A percentile compares a stretch with the other conserved stretches of the same genome.
These are phyloP conservation scores for Salix udensis DNA, from an alignment of 345 rosid genomes.

Conservation along the genomic window DNA sequence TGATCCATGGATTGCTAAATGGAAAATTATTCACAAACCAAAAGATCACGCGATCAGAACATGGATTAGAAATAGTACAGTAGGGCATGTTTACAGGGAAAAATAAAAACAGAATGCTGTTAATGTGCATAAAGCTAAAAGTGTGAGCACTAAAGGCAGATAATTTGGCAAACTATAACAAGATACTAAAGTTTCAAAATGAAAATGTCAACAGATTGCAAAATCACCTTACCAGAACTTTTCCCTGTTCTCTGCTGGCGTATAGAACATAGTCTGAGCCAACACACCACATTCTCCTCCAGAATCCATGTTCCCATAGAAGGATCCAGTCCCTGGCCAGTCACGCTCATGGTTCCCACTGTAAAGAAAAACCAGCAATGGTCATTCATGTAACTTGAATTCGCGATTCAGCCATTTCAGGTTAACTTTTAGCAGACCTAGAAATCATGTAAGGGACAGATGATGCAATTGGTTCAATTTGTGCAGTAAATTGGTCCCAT, in stretches of 20 bases:
- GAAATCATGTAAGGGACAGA: constrained; percentile 65
- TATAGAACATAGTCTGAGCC: constrained; percentile 66
- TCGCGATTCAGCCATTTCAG: neutral
- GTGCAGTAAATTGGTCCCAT: constrained; percentile 72
- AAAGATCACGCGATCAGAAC: neutral
- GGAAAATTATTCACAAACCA: neutral
- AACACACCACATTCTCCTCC: constrained; percentile 79
- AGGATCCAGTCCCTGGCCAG: constrained; percentile 65
- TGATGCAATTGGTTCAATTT: constrained; percentile 65
- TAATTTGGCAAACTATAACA: neutral
- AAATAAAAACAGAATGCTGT: too few species aligned
- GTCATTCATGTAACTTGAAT: neutral
- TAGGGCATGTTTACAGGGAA: too few species aligned
- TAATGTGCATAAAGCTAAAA: neutral
- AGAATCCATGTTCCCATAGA: constrained; percentile 53
- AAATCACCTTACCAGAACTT: constrained; percentile 45
- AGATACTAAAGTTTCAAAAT: too few species aligned
- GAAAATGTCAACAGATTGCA: neutral
- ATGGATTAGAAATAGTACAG: too few species aligned
- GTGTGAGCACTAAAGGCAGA: neutral
- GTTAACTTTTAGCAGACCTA: constrained; percentile 32
- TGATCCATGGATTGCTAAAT: neutral
- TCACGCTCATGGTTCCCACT: constrained; percentile 80
- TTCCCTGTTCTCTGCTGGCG: constrained; percentile 61
- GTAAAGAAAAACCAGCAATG: constrained; percentile 10